phyloP scores from a whole-genome alignment of 805 yeast species.

The Hanseniaspora opuntiae region DNA sequence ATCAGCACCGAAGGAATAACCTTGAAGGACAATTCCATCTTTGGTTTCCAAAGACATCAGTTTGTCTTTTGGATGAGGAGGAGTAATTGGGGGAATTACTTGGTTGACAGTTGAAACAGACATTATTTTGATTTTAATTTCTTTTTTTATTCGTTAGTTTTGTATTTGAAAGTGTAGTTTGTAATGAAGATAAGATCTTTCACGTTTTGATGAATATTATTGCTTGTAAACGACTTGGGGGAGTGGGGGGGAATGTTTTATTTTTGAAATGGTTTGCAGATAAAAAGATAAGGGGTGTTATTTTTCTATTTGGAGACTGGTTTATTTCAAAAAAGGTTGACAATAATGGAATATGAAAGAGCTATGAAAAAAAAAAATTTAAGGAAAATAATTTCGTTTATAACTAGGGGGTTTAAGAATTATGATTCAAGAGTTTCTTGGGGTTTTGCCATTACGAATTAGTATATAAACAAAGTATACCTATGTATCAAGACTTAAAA shows the following conservation, averaged over 20 bases:
- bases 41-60: slow-evolving; percentile 78
- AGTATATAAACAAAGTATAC: background rate
- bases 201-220: background rate
- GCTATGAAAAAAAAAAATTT: background rate
- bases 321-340: background rate
- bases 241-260: background rate
- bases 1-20: slow-evolving; percentile 94
- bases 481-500: background rate
- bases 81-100: slow-evolving; percentile 62
- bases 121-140: background rate
- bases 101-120: slow-evolving; percentile 24
- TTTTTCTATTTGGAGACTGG: too few relatives aligned
- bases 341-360: background rate
- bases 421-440: background rate
- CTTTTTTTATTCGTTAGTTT: background rate
- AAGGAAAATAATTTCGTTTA: background rate
- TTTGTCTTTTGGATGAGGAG: slow-evolving; percentile 76
- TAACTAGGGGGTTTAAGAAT: background rate
- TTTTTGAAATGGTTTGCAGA: background rate
- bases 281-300: too few relatives aligned
- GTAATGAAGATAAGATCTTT: background rate
- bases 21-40: slow-evolving; percentile 76
- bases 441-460: background rate
- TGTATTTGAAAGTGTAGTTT: too few relatives aligned
- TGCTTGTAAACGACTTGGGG: background rate